phyloP scores from a whole-genome alignment of 1,139 yeast species.

The Debaryomyces nepalensis region DNA sequence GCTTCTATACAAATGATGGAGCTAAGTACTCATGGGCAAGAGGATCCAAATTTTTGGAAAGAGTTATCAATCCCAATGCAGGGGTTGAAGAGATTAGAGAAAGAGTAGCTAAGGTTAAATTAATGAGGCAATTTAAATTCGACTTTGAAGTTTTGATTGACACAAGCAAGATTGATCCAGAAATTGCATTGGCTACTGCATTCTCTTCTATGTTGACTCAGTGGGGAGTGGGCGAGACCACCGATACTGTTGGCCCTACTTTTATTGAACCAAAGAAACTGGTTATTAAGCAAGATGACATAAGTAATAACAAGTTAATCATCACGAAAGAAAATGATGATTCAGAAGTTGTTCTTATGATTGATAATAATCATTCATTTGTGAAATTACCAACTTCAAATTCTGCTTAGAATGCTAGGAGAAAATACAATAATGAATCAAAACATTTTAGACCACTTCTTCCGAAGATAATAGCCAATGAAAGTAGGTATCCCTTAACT shows the following conservation, averaged over 20 bases:
- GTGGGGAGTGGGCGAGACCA: conserved; percentile 61
- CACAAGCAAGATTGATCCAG: conserved; percentile 48
- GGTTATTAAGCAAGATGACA: neutral
- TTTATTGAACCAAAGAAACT: conserved; percentile 20
- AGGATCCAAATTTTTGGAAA: conserved; percentile 54
- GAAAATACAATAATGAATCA: conserved; percentile 5
- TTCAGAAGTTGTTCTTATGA: conserved; percentile 6
- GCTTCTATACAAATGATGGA: conserved; percentile 57
- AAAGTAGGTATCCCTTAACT: conserved; percentile 10
- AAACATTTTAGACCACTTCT: conserved; percentile 1
- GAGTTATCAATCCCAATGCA: conserved; percentile 56
- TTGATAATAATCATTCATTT: conserved; percentile 5
- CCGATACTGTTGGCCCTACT: conserved; percentile 61
- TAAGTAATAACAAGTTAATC: conserved; percentile 1
- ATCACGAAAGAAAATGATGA: conserved; percentile 1
- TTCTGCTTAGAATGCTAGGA: neutral
- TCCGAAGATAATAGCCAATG: conserved; percentile 2
- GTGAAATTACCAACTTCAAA: conserved; percentile 3
- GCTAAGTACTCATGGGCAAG: conserved; percentile 59
- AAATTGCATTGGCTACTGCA: conserved; percentile 59
- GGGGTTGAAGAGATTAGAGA: conserved; percentile 57
- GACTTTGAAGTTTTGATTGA: conserved; percentile 64
- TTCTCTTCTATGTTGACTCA: conserved; percentile 65
- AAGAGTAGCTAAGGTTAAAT: conserved; percentile 57
- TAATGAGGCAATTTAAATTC: conserved; percentile 61